Conservation (phyloP, 2,329 filamentous ascomycete genomes). For the Aspergillus ochraceus region DNA sequence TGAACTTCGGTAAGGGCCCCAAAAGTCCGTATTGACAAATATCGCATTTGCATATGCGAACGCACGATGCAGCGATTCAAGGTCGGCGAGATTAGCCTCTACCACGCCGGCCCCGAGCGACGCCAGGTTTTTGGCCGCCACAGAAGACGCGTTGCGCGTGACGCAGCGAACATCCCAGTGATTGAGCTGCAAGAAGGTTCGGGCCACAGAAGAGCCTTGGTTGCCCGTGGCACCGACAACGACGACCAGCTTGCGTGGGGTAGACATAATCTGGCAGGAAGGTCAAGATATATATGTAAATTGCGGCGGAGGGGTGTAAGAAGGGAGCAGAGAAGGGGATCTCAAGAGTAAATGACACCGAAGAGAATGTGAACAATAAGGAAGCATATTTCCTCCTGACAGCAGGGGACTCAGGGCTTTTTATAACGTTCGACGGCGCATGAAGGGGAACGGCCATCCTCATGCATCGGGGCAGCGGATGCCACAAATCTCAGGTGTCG, state of each 20-base stretch:
- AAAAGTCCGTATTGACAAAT: constrained; percentile 59
- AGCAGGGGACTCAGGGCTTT: too few relatives aligned
- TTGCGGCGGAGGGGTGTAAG: not conserved
- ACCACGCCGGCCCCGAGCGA: constrained; percentile 30
- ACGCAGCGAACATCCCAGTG: constrained; percentile 34
- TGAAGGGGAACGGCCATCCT: too few relatives aligned
- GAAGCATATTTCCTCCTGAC: too few relatives aligned
- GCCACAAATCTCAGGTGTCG: too few relatives aligned
- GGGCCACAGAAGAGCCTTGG: constrained; percentile 31
- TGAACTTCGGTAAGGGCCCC: constrained; percentile 49
- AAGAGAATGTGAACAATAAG: too few relatives aligned
- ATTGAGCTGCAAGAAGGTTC: constrained; percentile 24
- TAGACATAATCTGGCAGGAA: constrained; percentile 11
- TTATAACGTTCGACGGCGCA: too few relatives aligned
- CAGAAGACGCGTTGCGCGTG: constrained; percentile 28
- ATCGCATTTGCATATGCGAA: constrained; percentile 50
- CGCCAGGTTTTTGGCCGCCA: constrained; percentile 21
- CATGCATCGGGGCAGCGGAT: too few relatives aligned
- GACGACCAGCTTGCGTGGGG: constrained; percentile 30
- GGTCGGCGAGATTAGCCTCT: constrained; percentile 29
- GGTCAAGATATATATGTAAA: too few relatives aligned
- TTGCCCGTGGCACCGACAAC: constrained; percentile 39
- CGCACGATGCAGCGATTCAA: constrained; percentile 26
- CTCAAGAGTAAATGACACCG: not conserved
- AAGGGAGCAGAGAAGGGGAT: not conserved